Evolutionary conservation across 2,329 filamentous ascomycete species (phyloP), one percentile per base, ranked within the genome.

Genomic region (Salinomyces thailandicus): DNA sequence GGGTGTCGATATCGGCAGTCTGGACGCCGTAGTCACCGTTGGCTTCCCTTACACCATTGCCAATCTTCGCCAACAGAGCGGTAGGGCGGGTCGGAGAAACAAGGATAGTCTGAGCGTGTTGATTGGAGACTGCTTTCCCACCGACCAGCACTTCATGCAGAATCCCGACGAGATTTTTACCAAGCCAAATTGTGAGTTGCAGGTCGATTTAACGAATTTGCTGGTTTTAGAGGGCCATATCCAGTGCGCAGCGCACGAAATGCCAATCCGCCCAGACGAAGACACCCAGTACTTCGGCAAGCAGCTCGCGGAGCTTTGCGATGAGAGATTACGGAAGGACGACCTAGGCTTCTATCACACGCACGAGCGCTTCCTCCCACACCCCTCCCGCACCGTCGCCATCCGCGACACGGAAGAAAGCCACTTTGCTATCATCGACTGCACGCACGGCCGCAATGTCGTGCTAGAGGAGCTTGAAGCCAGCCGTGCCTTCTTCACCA

Each of bases 391-490:
- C 28, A 83, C 77, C 42, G 86, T 98, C 4, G 76, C 83, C 8
- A 94, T 98, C 47, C 77, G 89, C 31, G 87, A 95, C 54, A 89
- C 83, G 0, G 79, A 83, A 60, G 85, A 95, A 42, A 79, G 84
- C n/a, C 83, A 93, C 54, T 95, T 95, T 56, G 89, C 91, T 16
- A 83, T 98, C 34, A 75, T 98, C 35, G 85, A 98, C 62, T 80
- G 81, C 11, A 91, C 85, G 0, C 75, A 91, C 47, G 79, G 79
- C 17, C 75, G 76, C 37, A 96, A 96, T 54, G 66, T 79, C 0
- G 82, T 98, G 0, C 71, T 98, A 1, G 91, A 98, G 65, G 87
- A 96, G 61, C 72, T 98, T n/a, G 91, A 96, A 61, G 85, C 86
- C 1, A 91, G 83, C 2, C 77, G 91, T n/a, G 89, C 89, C 1